phyloP scores from a whole-genome alignment of 495 filamentous ascomycete species.

The Talaromyces proteolyticus region DNA sequence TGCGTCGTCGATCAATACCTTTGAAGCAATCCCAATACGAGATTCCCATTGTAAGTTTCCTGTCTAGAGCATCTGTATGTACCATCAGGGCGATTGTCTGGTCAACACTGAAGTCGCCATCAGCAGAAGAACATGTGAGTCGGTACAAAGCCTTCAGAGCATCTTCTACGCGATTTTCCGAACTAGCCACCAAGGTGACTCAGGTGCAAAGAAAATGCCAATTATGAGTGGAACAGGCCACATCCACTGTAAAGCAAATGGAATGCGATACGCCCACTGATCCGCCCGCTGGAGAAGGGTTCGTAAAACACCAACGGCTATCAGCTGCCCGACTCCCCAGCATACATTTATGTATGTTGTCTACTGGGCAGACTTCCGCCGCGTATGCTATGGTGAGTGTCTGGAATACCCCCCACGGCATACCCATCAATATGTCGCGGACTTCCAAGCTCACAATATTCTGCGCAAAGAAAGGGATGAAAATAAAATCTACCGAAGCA shows the following conservation, averaged over 20 bases:
- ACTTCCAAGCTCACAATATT: constrained; percentile 4
- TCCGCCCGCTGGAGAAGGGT: constrained; percentile 22
- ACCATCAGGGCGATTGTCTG: constrained; percentile 55
- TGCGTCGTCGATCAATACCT: constrained; percentile 30
- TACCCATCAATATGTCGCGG: constrained; percentile 10
- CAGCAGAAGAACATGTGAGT: constrained; percentile 28
- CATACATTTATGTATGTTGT: constrained; percentile 44
- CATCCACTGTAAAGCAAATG: constrained; percentile 50
- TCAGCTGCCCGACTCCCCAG: constrained; percentile 46
- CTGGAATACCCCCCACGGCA: constrained; percentile 40
- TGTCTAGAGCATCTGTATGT: constrained; percentile 31
- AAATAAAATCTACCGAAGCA: constrained; percentile 25
- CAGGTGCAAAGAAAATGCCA: constrained; percentile 33
- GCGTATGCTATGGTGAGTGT: constrained; percentile 47
- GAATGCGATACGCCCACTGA: constrained; percentile 50
- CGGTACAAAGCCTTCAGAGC: constrained; percentile 39
- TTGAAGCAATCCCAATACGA: constrained; percentile 35
- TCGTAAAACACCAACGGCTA: constrained; percentile 42
- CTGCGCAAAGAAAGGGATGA: constrained; percentile 19
- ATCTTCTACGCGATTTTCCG: constrained; percentile 28
- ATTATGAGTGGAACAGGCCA: constrained; percentile 45
- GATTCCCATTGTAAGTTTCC: constrained; percentile 16
- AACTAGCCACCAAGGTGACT: constrained; percentile 42
- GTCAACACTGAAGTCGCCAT: not conserved
- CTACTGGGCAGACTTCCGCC: constrained; percentile 42